Evolutionary conservation across 257 asterid species (phyloP), one percentile per base, ranked within the genome.

Genomic region (Asclepias syriaca): DNA sequence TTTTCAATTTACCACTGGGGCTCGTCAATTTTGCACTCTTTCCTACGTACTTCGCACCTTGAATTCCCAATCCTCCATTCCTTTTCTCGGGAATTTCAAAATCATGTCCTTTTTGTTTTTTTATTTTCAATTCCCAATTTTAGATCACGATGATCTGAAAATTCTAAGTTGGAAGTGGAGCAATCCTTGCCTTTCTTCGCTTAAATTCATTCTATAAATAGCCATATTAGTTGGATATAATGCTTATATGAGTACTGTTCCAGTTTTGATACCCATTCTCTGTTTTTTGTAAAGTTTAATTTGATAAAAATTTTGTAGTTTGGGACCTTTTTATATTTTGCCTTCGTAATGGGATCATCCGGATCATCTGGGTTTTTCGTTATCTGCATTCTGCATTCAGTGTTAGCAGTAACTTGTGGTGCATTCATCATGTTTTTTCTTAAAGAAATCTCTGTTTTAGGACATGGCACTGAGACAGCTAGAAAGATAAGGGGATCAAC

Each of bases 401-500:
- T 79, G n/a, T 46, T 83, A 19, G 78, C 92, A 29, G 59, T 75
- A 18, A 73, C 80, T 29, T 79, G 87, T 54, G 92, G 95, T 22
- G 74, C 81, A n/a, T 32, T 85, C 54, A 86, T 88, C 21, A 88
- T 90, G 95, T 90, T 90, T 67, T 88, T 77, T 66, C 86, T 82
- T 8, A 73, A 81, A 0, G 92, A 90, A 65, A 76, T 88, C 19
- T 83, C 85, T 21, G 87, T 82, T 9, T 57, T 88, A 2, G 90
- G 96, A 4, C 92, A 86, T 59, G 90, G 90, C 6, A 79, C 49
- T 1, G 95, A 83, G 65, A 85, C 86, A 27, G 83, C 96, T 48
- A 75, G 77, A 24, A 82, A 84, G 89, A 69, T 90, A 0, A 18
- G 85, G 55, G 96, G 96, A n/a, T 87, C 96, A 61, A 87, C 89